phyloP scores from a whole-genome alignment of 345 rosid species.

The Eucalyptus erythrocorys region DNA sequence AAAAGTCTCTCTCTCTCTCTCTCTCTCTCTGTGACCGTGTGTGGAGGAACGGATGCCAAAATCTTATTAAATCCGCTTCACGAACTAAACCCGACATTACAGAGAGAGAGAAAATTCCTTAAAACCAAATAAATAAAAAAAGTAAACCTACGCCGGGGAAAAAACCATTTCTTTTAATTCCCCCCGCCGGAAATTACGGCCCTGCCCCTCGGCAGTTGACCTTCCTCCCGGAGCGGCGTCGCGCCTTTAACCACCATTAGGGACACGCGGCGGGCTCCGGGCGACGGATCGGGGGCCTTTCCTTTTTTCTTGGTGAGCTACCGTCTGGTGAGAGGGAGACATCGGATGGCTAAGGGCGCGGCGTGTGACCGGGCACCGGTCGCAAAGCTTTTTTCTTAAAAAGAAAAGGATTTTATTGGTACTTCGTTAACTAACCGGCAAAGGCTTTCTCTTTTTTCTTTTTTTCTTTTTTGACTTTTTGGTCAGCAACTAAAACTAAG shows the following conservation, averaged over 20 bases:
- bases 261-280: not conserved
- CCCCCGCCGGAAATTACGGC: not conserved
- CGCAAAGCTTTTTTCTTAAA: not conserved
- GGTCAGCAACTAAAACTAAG: not conserved
- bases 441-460: too few species aligned
- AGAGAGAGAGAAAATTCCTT: not conserved
- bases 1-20: not conserved
- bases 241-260: not conserved
- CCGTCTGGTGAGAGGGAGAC: not conserved
- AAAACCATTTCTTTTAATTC: not conserved
- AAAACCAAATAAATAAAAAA: not conserved
- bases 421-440: not conserved
- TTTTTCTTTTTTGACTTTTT: too few species aligned
- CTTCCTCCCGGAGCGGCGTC: not conserved
- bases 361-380: not conserved
- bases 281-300: not conserved
- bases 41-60: slow-evolving; percentile 6
- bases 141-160: not conserved
- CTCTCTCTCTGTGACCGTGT: not conserved
- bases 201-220: not conserved
- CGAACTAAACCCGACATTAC: not conserved
- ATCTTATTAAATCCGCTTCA: slow-evolving; percentile 15
- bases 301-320: not conserved
- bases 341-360: not conserved
- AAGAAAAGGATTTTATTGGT: not conserved